These are phyloP conservation scores for Leishmania guyanensis DNA, from an alignment of 208 protist species.

Conservation along the genomic window DNA sequence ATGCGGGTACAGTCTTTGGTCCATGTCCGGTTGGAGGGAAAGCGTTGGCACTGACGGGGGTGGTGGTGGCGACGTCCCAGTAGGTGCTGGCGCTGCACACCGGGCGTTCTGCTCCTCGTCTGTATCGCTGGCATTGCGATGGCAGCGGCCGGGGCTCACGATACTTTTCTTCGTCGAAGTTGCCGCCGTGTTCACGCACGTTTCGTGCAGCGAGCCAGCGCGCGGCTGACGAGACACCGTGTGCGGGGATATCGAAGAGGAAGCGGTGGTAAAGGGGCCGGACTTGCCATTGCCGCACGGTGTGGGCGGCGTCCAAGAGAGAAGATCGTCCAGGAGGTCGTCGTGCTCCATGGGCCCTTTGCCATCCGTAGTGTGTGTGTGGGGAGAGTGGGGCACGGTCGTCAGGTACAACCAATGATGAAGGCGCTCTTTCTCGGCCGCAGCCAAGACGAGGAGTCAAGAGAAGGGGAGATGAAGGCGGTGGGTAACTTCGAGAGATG, in stretches of 20 bases:
- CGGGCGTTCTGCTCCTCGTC: not conserved
- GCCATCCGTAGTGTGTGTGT: not conserved
- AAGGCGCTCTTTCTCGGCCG: not conserved
- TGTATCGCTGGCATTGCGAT: not conserved
- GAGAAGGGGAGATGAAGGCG: not conserved
- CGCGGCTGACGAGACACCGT: not conserved
- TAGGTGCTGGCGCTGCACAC: not conserved
- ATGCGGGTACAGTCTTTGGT: slow-evolving; percentile 87
- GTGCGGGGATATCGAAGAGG: slow-evolving; percentile 14
- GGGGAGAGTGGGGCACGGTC: not conserved
- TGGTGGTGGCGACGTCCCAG: not conserved
- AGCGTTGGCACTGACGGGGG: not conserved
- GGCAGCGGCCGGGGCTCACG: not conserved
- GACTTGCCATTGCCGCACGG: slow-evolving; percentile 10
- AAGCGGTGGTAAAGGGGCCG: not conserved
- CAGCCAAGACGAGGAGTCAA: not conserved
- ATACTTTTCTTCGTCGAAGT: not conserved
- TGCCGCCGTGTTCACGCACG: slow-evolving; percentile 24
- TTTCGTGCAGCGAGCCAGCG: slow-evolving; percentile 13
- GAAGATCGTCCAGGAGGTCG: slow-evolving; percentile 72
- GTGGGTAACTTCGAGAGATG: not conserved
- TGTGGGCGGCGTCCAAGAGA: slow-evolving; percentile 42
- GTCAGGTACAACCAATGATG: not conserved
- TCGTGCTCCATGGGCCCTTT: slow-evolving; percentile 34
- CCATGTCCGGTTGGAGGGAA: slow-evolving; percentile 33